Evolutionary conservation across 306 rosid genomes (phyloP).

Genomic region (Begonia peltatifolia): DNA sequence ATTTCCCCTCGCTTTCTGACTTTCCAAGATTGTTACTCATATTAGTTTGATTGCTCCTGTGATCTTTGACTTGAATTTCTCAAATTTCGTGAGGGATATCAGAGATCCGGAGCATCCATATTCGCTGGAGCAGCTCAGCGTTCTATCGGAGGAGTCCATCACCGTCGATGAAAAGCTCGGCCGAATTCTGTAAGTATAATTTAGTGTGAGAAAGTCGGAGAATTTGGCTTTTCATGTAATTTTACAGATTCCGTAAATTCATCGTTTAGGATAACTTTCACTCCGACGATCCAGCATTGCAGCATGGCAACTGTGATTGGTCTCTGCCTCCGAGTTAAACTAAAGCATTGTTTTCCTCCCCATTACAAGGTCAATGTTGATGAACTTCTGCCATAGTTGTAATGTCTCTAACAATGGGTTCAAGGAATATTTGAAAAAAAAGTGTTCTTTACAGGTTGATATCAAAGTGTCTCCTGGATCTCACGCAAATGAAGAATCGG

Average conservation of each 20-base stretch:
- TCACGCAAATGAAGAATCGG: constrained; percentile 86
- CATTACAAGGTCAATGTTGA: constrained; percentile 54
- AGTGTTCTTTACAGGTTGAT: constrained; percentile 50
- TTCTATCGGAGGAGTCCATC: constrained; percentile 87
- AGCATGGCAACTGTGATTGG: constrained; percentile 97
- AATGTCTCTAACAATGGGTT: no score
- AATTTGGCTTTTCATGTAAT: neutral
- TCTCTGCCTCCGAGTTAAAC: constrained; percentile 82
- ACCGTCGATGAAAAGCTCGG: constrained; percentile 81
- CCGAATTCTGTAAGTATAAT: constrained; percentile 51
- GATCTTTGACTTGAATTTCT: constrained; percentile 49
- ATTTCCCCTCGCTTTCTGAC: no score
- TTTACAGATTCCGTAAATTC: neutral
- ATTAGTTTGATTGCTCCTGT: neutral
- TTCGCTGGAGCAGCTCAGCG: constrained; percentile 93
- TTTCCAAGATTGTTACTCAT: neutral
- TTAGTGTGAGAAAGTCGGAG: constrained; percentile 1
- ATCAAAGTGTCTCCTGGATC: constrained; percentile 95
- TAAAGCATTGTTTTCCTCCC: constrained; percentile 69
- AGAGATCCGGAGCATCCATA: constrained; percentile 99
- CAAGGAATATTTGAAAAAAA: no score
- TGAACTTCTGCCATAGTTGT: no score
- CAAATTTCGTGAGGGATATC: constrained; percentile 88
- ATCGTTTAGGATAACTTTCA: constrained; percentile 70
- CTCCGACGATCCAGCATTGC: constrained; percentile 93